Percentiles rank a stretch among this genome's conserved stretches.
These are phyloP conservation scores for Thelephora aurantiotincta DNA, from an alignment of 768 basidiomycete genomes.

Conservation along the genomic window DNA sequence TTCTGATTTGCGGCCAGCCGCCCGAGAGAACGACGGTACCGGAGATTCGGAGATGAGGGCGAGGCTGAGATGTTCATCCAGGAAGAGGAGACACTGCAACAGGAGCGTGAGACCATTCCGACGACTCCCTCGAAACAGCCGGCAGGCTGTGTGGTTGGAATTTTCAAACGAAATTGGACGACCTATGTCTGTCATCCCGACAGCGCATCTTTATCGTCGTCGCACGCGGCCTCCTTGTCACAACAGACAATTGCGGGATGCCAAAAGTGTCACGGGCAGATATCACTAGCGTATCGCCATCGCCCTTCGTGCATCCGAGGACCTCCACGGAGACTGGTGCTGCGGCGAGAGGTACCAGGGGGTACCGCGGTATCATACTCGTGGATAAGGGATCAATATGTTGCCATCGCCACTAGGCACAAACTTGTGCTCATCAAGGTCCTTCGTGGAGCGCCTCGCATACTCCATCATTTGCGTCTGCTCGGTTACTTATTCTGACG, in stretches of 20 bases:
- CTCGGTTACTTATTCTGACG: not conserved
- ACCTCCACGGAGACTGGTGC: constrained; percentile 96
- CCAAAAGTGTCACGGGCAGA: constrained; percentile 31
- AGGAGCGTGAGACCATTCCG: constrained; percentile 11
- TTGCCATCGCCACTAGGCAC: constrained; percentile 86
- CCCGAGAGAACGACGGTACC: constrained; percentile 76
- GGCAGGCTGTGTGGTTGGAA: constrained; percentile 82
- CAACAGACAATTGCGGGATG: constrained; percentile 47
- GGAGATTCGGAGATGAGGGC: constrained; percentile 53
- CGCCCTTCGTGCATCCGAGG: constrained; percentile 83
- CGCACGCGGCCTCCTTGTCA: constrained; percentile 63
- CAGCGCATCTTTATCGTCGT: constrained; percentile 70
- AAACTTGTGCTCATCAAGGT: constrained; percentile 86
- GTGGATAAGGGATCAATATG: constrained; percentile 99
- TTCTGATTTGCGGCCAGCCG: constrained; percentile 29
- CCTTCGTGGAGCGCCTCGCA: constrained; percentile 85
- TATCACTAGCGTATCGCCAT: constrained; percentile 98
- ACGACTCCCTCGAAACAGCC: constrained; percentile 57
- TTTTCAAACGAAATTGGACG: constrained; percentile 93
- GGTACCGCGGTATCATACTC: constrained; percentile 49
- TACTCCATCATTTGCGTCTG: constrained; percentile 93
- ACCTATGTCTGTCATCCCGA: constrained; percentile 97
- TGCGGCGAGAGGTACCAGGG: constrained; percentile 87
- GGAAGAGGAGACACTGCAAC: constrained; percentile 16
- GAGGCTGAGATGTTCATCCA: constrained; percentile 18